Conservation (phyloP, 768 basidiomycete species). For the Mycena leptocephala region DNA sequence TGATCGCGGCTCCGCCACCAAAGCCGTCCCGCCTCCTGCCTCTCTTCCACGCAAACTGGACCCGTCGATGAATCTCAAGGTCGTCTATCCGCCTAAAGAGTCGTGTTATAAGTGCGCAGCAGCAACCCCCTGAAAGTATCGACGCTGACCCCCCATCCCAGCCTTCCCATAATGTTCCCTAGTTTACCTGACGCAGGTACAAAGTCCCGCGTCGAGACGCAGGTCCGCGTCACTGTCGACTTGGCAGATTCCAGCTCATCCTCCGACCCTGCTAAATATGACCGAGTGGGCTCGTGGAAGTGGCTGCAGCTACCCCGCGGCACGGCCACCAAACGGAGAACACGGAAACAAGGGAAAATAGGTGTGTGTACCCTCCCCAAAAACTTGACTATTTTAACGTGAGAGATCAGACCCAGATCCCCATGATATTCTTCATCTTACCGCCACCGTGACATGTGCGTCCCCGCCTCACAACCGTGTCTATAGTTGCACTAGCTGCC, state of each 20-base stretch:
- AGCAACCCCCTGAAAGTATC: background rate
- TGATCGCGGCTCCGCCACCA: conserved; percentile 65
- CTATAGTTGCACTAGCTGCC: conserved; percentile 90
- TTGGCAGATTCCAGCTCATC: conserved; percentile 80
- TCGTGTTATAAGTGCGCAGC: conserved; percentile 78
- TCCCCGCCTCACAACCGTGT: conserved; percentile 85
- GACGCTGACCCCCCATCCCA: conserved; percentile 45
- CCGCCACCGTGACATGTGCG: conserved; percentile 85
- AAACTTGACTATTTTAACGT: conserved; percentile 34
- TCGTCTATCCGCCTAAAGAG: conserved; percentile 83
- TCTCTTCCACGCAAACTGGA: conserved; percentile 72
- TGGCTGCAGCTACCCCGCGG: conserved; percentile 88
- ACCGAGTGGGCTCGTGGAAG: conserved; percentile 92
- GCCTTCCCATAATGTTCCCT: conserved; percentile 87
- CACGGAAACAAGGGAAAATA: conserved; percentile 88
- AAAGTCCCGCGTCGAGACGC: conserved; percentile 96
- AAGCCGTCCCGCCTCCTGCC: conserved; percentile 79
- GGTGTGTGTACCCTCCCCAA: conserved; percentile 60
- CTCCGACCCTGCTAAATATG: conserved; percentile 76
- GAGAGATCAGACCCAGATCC: conserved; percentile 70
- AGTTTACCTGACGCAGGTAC: conserved; percentile 88
- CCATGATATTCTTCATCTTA: conserved; percentile 81
- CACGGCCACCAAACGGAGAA: conserved; percentile 87
- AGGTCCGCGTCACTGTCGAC: conserved; percentile 89
- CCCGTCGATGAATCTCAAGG: conserved; percentile 66